Percentiles rank a stretch among this genome's conserved stretches.
phyloP scores from a whole-genome alignment of 176 grass and related monocot species.

The Cocos nucifera region DNA sequence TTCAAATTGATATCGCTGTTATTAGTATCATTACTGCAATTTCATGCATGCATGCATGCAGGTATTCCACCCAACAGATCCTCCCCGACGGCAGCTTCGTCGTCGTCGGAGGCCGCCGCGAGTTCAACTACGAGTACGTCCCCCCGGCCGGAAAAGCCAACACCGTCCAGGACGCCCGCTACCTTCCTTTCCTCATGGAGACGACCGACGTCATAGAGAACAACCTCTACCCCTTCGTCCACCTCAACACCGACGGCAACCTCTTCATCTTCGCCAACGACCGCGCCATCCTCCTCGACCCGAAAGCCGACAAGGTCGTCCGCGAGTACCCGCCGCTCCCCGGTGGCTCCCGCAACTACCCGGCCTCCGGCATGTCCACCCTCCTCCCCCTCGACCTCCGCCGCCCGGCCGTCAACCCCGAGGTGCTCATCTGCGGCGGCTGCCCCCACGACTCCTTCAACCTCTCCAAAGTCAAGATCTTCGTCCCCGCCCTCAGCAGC shows the following conservation, averaged over 20 bases:
- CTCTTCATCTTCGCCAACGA: conserved; percentile 84
- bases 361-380: neutral
- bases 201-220: conserved; percentile 79
- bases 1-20: conserved; percentile 17
- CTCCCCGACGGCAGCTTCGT: conserved; percentile 54
- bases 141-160: conserved; percentile 43
- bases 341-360: conserved; percentile 57
- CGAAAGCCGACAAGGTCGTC: conserved; percentile 29
- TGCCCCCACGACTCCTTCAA: conserved; percentile 41
- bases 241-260: conserved; percentile 66
- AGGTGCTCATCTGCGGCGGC: conserved; percentile 76
- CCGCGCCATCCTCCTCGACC: conserved; percentile 53
- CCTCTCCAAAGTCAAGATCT: conserved; percentile 30
- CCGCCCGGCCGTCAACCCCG: conserved; percentile 9
- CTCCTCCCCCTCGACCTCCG: conserved; percentile 63
- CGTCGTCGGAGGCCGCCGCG: conserved; percentile 58
- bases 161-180: neutral
- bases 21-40: conserved; percentile 7
- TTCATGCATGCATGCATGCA: conserved; percentile 8
- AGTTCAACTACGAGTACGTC: conserved; percentile 66
- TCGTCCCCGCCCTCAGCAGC: conserved; percentile 32
- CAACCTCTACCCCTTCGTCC: conserved; percentile 85
- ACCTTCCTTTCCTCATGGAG: conserved; percentile 35
- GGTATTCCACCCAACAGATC: conserved; percentile 61
- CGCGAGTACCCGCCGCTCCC: conserved; percentile 20